Evolutionary conservation across 1,284 basidiomycete species (phyloP).

Genomic region (Fistulina hepatica): DNA sequence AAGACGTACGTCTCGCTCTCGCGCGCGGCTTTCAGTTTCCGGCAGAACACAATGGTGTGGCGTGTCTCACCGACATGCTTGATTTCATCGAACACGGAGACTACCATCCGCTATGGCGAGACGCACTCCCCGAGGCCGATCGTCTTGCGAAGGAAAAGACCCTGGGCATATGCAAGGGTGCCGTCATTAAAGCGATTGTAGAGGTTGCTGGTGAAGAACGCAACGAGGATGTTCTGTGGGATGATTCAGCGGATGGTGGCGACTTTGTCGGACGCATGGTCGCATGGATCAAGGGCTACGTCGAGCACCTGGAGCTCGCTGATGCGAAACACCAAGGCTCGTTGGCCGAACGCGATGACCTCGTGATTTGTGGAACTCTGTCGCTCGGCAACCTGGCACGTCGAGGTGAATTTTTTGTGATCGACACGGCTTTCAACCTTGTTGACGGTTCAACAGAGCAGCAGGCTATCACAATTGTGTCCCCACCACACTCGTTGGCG

Average conservation of each 20-base stretch:
- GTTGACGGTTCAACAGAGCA: slow-evolving; percentile 37
- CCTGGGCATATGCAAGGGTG: slow-evolving; percentile 75
- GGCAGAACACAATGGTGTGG: slow-evolving; percentile 43
- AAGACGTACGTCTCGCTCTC: slow-evolving; percentile 58
- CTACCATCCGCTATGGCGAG: slow-evolving; percentile 54
- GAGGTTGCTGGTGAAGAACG: slow-evolving; percentile 75
- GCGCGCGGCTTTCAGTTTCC: slow-evolving; percentile 54
- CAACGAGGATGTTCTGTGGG: slow-evolving; percentile 67
- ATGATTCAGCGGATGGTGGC: slow-evolving; percentile 53
- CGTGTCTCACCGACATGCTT: slow-evolving; percentile 52
- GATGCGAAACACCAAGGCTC: slow-evolving; percentile 13
- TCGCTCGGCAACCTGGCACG: slow-evolving; percentile 75
- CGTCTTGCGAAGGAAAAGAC: slow-evolving; percentile 51
- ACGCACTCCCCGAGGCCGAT: slow-evolving; percentile 32
- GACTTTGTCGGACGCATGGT: slow-evolving; percentile 67
- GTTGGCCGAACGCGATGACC: slow-evolving; percentile 49
- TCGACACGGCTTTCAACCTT: slow-evolving; percentile 6
- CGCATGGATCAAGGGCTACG: slow-evolving; percentile 59
- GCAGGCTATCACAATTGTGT: slow-evolving; percentile 50
- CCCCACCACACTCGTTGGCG: slow-evolving; percentile 41
- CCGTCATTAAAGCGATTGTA: slow-evolving; percentile 75
- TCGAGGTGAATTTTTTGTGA: slow-evolving; percentile 42
- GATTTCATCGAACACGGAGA: slow-evolving; percentile 62
- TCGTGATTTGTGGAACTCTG: slow-evolving; percentile 74
- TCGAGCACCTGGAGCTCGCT: slow-evolving; percentile 24